Evolutionary conservation across 1,139 yeast species (phyloP).

Genomic region (Hansenula lynferdii): DNA sequence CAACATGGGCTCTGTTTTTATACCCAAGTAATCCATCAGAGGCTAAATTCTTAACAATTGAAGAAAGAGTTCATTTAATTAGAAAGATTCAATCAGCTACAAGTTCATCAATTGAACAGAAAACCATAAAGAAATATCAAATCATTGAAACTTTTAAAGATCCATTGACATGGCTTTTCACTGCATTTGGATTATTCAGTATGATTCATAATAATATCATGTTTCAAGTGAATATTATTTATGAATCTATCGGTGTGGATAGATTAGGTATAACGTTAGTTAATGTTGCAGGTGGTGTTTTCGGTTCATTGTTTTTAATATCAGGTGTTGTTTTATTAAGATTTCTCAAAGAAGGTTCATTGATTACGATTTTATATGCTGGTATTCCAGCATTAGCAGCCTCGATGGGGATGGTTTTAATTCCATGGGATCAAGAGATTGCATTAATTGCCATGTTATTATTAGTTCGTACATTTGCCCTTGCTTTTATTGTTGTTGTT

Average conservation of each 20-base stretch:
- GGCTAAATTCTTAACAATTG: conserved; percentile 42
- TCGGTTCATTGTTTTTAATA: conserved; percentile 25
- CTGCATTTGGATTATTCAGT: conserved; percentile 31
- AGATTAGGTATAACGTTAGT: conserved; percentile 41
- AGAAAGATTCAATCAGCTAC: conserved; percentile 43
- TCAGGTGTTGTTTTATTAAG: conserved; percentile 27
- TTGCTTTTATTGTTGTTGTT: conserved; percentile 41
- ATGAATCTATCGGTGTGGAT: conserved; percentile 29
- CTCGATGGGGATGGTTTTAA: conserved; percentile 23
- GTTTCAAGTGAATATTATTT: conserved; percentile 36
- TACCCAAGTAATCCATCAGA: conserved; percentile 44
- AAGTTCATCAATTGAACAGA: conserved; percentile 32
- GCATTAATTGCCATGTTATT: conserved; percentile 24
- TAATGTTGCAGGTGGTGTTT: conserved; percentile 42
- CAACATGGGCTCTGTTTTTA: conserved; percentile 35
- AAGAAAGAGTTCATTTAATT: conserved; percentile 47
- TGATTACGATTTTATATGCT: neutral
- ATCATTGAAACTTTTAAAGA: conserved; percentile 39
- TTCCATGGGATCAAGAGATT: conserved; percentile 24
- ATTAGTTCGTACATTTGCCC: conserved; percentile 28
- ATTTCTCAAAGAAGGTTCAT: too few species aligned
- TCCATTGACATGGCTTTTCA: conserved; percentile 43
- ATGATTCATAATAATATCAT: conserved; percentile 35
- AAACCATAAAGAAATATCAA: conserved; percentile 46
- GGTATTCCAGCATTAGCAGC: conserved; percentile 28